These are phyloP conservation scores for Pichia cephalocereana DNA, from an alignment of 805 yeast species.

Conservation along the genomic window DNA sequence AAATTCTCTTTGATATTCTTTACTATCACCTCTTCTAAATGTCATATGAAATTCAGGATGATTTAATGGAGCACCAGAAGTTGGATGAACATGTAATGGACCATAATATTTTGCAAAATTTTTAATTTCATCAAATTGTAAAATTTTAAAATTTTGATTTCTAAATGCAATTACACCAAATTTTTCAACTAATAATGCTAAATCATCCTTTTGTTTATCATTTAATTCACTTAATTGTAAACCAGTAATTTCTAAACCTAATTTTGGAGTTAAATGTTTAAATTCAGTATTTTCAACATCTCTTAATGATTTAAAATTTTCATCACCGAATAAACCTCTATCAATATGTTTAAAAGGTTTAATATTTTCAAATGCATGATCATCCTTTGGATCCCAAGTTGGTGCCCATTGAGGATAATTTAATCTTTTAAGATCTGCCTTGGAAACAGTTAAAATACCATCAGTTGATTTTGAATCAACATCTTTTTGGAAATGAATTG, in stretches of 20 bases:
- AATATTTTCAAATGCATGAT: conserved; percentile 25
- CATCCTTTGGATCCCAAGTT: conserved; percentile 12
- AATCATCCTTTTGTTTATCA: conserved; percentile 52
- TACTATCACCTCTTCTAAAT: conserved; percentile 38
- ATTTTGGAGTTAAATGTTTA: conserved; percentile 51
- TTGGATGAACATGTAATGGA: conserved; percentile 64
- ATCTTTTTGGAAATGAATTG: conserved; percentile 8
- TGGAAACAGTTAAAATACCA: conserved; percentile 7
- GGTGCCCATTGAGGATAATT: conserved; percentile 12
- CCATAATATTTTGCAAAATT: conserved; percentile 61
- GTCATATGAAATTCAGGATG: conserved; percentile 56
- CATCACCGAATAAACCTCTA: conserved; percentile 54
- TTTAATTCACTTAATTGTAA: conserved; percentile 48
- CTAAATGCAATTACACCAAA: conserved; percentile 61
- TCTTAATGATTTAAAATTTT: conserved; percentile 41
- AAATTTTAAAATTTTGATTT: conserved; percentile 53
- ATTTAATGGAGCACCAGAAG: conserved; percentile 58
- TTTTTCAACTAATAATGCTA: conserved; percentile 59
- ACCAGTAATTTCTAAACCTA: conserved; percentile 57
- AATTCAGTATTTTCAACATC: conserved; percentile 19
- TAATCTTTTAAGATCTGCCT: conserved; percentile 2
- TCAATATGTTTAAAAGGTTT: conserved; percentile 49
- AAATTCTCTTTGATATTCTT: conserved; percentile 29
- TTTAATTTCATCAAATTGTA: conserved; percentile 39
- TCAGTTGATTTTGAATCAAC: conserved; percentile 2